Evolutionary conservation across 495 filamentous ascomycete genomes (phyloP).

Genomic region (Penicillium herquei): DNA sequence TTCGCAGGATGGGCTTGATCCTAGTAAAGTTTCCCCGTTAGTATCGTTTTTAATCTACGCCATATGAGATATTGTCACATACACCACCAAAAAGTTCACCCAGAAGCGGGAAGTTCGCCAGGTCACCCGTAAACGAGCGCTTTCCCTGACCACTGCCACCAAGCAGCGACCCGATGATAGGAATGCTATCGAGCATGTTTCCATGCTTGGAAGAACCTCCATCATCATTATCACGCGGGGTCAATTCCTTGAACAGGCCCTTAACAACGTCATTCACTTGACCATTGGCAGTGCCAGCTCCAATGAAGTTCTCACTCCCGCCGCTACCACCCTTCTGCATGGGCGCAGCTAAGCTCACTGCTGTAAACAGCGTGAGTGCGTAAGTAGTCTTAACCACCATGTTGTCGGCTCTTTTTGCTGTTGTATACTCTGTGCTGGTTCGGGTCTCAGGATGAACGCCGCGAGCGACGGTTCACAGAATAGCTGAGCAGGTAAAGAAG

Average conservation of each 20-base stretch:
- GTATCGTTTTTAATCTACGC: neutral
- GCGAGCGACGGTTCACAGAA: slow-evolving; percentile 19
- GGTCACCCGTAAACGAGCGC: slow-evolving; percentile 17
- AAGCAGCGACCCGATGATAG: neutral
- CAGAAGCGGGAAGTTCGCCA: slow-evolving; percentile 15
- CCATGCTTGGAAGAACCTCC: neutral
- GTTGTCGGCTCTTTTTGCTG: slow-evolving; percentile 2
- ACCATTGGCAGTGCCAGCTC: slow-evolving; percentile 16
- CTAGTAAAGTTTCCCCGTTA: neutral
- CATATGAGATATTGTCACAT: neutral
- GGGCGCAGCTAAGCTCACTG: slow-evolving; percentile 25
- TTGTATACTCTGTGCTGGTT: neutral
- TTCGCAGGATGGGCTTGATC: slow-evolving; percentile 8
- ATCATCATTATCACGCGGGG: neutral
- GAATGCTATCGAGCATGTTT: neutral
- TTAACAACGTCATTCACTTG: slow-evolving; percentile 10
- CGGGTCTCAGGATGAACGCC: slow-evolving; percentile 5
- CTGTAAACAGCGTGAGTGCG: slow-evolving; percentile 24
- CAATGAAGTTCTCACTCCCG: slow-evolving; percentile 18
- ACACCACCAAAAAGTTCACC: slow-evolving; percentile 19
- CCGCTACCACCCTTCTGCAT: slow-evolving; percentile 11
- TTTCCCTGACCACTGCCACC: neutral
- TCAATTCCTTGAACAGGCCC: slow-evolving; percentile 4
- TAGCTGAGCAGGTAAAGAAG: slow-evolving; percentile 1
- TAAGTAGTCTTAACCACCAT: slow-evolving; percentile 28